Percentiles rank a stretch among this genome's conserved stretches.
These are phyloP conservation scores for Kluyveromyces sp. DNA, from an alignment of 1,139 yeast genomes.

Conservation along the genomic window DNA sequence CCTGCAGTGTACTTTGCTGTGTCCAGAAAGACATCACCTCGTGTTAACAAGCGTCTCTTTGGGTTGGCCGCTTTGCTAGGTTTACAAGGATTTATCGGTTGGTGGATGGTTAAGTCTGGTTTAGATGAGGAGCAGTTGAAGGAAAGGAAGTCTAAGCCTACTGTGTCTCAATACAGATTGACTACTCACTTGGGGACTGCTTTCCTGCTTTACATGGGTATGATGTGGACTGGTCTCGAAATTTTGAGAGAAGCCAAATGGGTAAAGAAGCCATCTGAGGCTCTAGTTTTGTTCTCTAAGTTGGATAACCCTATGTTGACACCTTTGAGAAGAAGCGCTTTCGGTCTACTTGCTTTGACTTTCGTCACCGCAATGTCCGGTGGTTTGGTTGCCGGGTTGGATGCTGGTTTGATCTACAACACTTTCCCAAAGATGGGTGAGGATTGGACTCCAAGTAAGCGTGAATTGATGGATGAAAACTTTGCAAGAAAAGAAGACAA, in stretches of 20 bases:
- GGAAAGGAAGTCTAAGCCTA: constrained; percentile 82
- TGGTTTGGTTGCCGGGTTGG: constrained; percentile 96
- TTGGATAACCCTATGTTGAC: constrained; percentile 53
- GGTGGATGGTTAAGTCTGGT: constrained; percentile 99
- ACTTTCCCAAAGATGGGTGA: constrained; percentile 96
- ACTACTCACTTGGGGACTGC: constrained; percentile 96
- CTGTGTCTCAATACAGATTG: constrained; percentile 90
- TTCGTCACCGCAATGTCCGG: constrained; percentile 93
- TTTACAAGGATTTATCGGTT: constrained; percentile 90
- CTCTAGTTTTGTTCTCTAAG: constrained; percentile 42
- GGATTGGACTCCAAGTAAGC: constrained; percentile 56
- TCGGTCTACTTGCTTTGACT: constrained; percentile 56
- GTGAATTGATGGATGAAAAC: constrained; percentile 72
- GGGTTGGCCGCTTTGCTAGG: constrained; percentile 76
- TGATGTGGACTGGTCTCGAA: constrained; percentile 84
- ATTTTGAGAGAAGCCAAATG: constrained; percentile 70
- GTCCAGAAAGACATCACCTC: constrained; percentile 56
- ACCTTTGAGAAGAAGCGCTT: constrained; percentile 47
- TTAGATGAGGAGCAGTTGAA: constrained; percentile 72
- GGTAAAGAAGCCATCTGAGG: constrained; percentile 49
- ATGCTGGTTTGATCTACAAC: constrained; percentile 94
- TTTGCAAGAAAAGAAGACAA: constrained; percentile 60
- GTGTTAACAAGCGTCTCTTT: constrained; percentile 59
- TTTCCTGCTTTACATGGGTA: constrained; percentile 76
- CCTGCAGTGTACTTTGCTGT: constrained; percentile 82